Base-by-base conservation (phyloP, 192 early-diverging fungal species). In the Diversispora epigaea region DNA sequence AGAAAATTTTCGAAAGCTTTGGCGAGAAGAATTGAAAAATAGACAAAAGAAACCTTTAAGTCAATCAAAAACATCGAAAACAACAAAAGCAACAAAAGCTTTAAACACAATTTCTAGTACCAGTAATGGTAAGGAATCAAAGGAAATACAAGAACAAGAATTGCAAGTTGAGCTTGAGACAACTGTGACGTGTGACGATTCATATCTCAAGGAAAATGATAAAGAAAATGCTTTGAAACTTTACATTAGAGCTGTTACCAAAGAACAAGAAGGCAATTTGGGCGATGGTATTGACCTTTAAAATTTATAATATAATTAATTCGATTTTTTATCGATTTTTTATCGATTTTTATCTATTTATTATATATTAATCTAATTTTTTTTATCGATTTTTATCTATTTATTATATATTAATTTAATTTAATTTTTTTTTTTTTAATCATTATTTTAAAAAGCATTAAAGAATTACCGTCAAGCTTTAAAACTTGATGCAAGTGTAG, bases 231-330 rank as follows among this genome's bases (percentile, higher is more conserved):
- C 80, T 4, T 64, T 82, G 71, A 78, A 82, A 21, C 61, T 76
- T 62, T 82, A 82, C 73, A 22, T 77, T 15, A 40, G 57, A 63
- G 81, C 78, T 4, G 76, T 76, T 44, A 78, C 74, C 21, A 57
- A 75, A 49, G 81, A 82, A 71, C 65, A 76, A 54, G 72, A 82
- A 64, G 81, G 81, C 25, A 79, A 82, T 61, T 52, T 81, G 19
- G 71, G 66, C 11, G 50, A 81, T 77, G 80, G 80, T 32, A 32
- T 32, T 32, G 0, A 32, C 25, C 25, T 32, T 32, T 32, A 1
- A 32, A 32, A 32, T 32, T 32, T 32, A 32, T 32, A 32, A 32
- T 32, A 32, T 32, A 32, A 32, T 81, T 73, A 40, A 21, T 70
- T 7, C 3, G 12, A 49, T 22, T 32, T 52, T 22, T 32, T 52